These are phyloP conservation scores for Westerdykella aurantiaca DNA, from an alignment of 2,329 filamentous ascomycete genomes.

Conservation along the genomic window DNA sequence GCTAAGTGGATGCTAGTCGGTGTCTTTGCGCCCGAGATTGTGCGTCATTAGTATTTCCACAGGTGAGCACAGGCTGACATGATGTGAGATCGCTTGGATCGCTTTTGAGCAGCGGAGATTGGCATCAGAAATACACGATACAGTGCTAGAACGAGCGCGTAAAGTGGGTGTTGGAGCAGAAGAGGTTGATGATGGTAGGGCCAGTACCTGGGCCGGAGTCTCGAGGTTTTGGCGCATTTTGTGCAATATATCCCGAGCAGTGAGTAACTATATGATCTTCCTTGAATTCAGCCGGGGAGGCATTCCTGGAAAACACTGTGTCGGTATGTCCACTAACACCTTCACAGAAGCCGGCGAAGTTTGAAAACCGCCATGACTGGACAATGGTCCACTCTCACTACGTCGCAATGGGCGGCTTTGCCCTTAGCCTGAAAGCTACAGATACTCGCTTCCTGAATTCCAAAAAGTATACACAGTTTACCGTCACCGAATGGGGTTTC, in stretches of 20 bases:
- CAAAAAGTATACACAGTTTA: background rate
- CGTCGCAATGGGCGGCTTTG: constrained; percentile 13
- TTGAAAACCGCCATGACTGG: constrained; percentile 6
- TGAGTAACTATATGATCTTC: too few relatives aligned
- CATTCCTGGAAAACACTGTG: background rate
- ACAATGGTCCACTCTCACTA: constrained; percentile 11
- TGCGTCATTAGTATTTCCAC: background rate
- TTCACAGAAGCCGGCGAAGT: background rate
- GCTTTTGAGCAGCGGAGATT: background rate
- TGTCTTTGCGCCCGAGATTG: constrained; percentile 13
- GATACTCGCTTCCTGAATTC: background rate
- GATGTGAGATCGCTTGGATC: background rate
- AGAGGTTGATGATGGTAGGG: too few relatives aligned
- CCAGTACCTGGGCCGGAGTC: too few relatives aligned
- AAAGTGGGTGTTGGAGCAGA: too few relatives aligned
- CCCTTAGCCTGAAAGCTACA: background rate
- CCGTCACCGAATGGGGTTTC: constrained; percentile 1
- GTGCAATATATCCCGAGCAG: too few relatives aligned
- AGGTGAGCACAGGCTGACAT: background rate
- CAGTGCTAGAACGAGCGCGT: background rate
- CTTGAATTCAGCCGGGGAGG: background rate
- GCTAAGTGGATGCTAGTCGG: constrained; percentile 10
- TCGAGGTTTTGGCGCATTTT: too few relatives aligned
- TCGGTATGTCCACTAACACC: too few relatives aligned
- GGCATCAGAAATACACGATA: background rate